Evolutionary conservation across 345 rosid species (phyloP), one percentile per base, ranked within the genome.

Genomic region (Eucalyptus regnans): DNA sequence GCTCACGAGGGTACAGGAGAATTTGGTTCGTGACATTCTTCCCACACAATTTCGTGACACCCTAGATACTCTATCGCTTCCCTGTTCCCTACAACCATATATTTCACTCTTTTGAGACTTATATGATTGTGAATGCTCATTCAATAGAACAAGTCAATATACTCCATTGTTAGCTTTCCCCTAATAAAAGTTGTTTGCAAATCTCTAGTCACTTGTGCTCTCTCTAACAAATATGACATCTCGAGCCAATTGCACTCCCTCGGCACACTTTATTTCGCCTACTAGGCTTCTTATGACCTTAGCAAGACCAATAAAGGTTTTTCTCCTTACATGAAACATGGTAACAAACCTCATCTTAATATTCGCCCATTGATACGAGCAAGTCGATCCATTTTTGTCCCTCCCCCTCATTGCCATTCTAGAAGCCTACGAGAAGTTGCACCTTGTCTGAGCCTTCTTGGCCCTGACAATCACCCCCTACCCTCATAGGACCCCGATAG

Each of bases 341-440:
- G 62, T 23, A 22, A 56, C 62, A 9, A 22, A 56, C 62, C 62
- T 56, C 3, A 23, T 56, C 6, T 22, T 9, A 22, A 56, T 13
- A 56, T 23, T 56, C 6, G 1, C 10, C 58, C 58, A 52, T 23
- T 23, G 62, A 23, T 56, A 9, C 8, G 1, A 56, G 62, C 62
- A 56, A 9, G 29, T 56, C 5, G 0, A 1, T 56, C 23, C 29
- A 23, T 56, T 56, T 25, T 22, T 56, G 12, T 23, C 62, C 29
- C 62, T 56, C 62, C 12, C 29, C 62, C 62, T 56, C 62, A 56
- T 56, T 56, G 29, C 3, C 62, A 56, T 56, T 25, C 29, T 56
- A 56, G 6, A 56, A 9, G 12, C 13, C 5, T 56, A 12, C 29
- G 0, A 23, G 3, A 25, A 56, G 29, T 10, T 1, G 0, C 29